Base-by-base conservation (phyloP, 73 alveolate species). In the Paraurostyla sp. region DNA sequence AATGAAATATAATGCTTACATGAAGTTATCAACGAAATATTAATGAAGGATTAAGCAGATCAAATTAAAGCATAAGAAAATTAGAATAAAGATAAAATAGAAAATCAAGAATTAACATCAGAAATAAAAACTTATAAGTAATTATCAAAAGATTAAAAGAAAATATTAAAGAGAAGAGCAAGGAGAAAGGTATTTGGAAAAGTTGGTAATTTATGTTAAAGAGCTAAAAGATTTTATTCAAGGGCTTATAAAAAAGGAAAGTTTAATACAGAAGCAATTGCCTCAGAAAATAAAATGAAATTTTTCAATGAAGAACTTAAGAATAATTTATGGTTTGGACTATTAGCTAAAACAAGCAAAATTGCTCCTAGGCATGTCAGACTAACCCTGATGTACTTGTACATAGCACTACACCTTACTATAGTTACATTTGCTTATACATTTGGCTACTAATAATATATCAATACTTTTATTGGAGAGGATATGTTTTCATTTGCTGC, bases 361-460 rank as follows among this genome's bases (percentile, higher is more conserved):
- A 62, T 62, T 11, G 80, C 80, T 32, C 80, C 80, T 25, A 29
- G 80, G 18, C 80, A 62, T 36, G 29, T 62, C 7, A 62, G 80
- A 25, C 80, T 62, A 4, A 62, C 80, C 15, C 51, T 62, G 13
- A 15, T 62, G 48, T 62, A 62, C 54, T 25, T 62, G 15, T 62
- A 62, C 51, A 4, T 22, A 13, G 16, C 80, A 7, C 6, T 9
- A 15, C 52, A 62, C 29, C n/a, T 62, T 6, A 6, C 30, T 22
- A 11, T 62, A 29, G 18, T 32, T 36, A 62, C 52, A 6, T 9
- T 15, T 25, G 69, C 9, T 9, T 52, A 52, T 9, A 52, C 23
- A 4, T n/a, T 52, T 13, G 69, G 69, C 4, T 52, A 52, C 69
- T 52, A 52, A 9, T 52, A 6, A 9, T 20, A 52, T 9, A 6